A percentile compares a stretch with the other conserved stretches of the same genome.
Conservation (phyloP, 805 yeast genomes). For the Scheffersomyces amazonensis region DNA sequence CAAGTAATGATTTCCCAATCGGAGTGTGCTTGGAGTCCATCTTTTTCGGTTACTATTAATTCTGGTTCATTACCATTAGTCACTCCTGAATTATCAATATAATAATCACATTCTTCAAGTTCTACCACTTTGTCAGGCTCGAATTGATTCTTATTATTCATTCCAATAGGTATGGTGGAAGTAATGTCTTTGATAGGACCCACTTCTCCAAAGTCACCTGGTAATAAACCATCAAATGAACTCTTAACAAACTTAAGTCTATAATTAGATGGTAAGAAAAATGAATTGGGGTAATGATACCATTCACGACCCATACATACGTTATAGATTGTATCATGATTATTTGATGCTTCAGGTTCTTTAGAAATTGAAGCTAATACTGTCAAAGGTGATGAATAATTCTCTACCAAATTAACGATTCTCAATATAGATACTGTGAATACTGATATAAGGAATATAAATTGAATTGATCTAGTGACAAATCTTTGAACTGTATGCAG, state of each 20-base stretch:
- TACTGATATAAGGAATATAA: constrained; percentile 1
- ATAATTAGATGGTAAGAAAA: constrained; percentile 64
- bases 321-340: constrained; percentile 21
- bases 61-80: constrained; percentile 40
- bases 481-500: not conserved
- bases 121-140: constrained; percentile 55
- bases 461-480: not conserved
- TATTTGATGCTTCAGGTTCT: constrained; percentile 10
- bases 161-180: constrained; percentile 52
- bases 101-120: constrained; percentile 60
- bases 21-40: no score
- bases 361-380: constrained; percentile 43
- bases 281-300: constrained; percentile 89
- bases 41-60: constrained; percentile 4
- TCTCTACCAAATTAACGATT: constrained; percentile 55
- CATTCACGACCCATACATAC: constrained; percentile 95
- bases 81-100: constrained; percentile 55
- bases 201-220: constrained; percentile 79
- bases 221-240: constrained; percentile 84
- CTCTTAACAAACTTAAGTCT: constrained; percentile 68
- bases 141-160: constrained; percentile 74
- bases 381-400: constrained; percentile 71
- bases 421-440: constrained; percentile 39
- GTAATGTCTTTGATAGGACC: constrained; percentile 26
- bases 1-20: constrained; percentile 53